Base-by-base conservation (phyloP, 1,284 basidiomycete genomes). In the Ceratobasidium theobromae region DNA sequence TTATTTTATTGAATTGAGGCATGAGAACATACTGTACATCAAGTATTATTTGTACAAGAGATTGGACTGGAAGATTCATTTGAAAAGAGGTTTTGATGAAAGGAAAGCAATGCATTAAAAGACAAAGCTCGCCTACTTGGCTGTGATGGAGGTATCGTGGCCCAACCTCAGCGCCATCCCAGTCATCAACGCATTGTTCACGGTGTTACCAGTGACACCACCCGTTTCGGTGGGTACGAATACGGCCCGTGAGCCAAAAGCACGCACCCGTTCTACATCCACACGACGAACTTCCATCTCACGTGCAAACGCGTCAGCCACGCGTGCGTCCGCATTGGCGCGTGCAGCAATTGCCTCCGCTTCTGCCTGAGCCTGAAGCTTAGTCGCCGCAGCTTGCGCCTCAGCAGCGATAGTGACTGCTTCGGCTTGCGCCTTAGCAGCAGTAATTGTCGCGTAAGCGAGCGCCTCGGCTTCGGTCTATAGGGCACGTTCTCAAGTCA, bases 371-470 rank as follows among this genome's bases (percentile, higher is more conserved):
- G 89, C 89, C 8, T 82, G 81, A 4, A 91, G 73, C 23, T 84
- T 81, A 1, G 85, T 90, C 2, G 89, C 88, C 71, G 86, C 82
- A 0, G 87, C 89, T 67, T 86, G 81, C 1, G 89, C 88, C 70
- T 85, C 81, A 4, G 89, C 88, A 70, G 87, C 86, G 64, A 91
- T 89, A 72, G 82, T 84, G 12, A 84, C 78, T 53, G 80, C 82
- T 74, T 89, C 81, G 0, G 89, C 89, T 69, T 86, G 81, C 1
- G 89, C 90, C 72, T 86, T 86, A 3, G 90, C 89, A 4, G 83
- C 85, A 2, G 88, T 83, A 62, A 90, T 82, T 67, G 88, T 78
- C 53, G 81, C 78, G 73, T 90, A 91, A 0, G 88, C 89, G 55
- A 88, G 83, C 0, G 87, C 80, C 73, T 91, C 89, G 11, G 88